Evolutionary conservation across 345 rosid genomes (phyloP), one percentile per base, ranked within the genome.

Genomic region (Triadica sebifera): DNA sequence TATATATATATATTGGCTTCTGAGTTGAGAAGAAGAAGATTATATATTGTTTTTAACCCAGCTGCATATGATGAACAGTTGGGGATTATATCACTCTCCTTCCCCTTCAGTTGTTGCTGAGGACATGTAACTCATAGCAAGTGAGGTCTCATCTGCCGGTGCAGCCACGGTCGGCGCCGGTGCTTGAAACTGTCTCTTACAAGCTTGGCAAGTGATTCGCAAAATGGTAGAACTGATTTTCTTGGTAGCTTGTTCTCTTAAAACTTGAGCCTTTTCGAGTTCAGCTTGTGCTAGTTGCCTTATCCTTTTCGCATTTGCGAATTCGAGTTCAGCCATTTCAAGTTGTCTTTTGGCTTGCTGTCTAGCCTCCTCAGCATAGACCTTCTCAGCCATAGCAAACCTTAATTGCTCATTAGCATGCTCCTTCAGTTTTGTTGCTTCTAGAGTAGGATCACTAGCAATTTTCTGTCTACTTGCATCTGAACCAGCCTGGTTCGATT

Each of bases 81-180:
- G 34, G 34, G 34, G 34, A 29, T 29, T 29, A 29, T 17, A 41
- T 75, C 64, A 75, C 65, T 80, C 83, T 39, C 76, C 74, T 12
- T 90, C 97, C 45, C 94, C 94, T 72, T 89, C 94, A 0, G 94
- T 91, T 51, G 90, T 88, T 15, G 89, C 93, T 11, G 93, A 90
- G 17, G 97, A 91, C 89, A 91, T 82, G 81, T 90, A 91, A 85
- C 97, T 91, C 78, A 86, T 81, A 24, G 83, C 94, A 47, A 91
- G 83, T 13, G 94, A 90, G 25, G 90, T 89, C 78, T 91, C 97
- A 12, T 91, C 94, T 5, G 89, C 88, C 6, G 82, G 77, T 25
- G 71, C 74, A 12, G 69, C 68, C 59, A 68, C 45, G 22, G 51
- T 22, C 0, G 79, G 71, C 2, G 83, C 74, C 6, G 86, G 70